Conservation (phyloP, 352 stramenopile genomes). For the Globisporangium spiculum region DNA sequence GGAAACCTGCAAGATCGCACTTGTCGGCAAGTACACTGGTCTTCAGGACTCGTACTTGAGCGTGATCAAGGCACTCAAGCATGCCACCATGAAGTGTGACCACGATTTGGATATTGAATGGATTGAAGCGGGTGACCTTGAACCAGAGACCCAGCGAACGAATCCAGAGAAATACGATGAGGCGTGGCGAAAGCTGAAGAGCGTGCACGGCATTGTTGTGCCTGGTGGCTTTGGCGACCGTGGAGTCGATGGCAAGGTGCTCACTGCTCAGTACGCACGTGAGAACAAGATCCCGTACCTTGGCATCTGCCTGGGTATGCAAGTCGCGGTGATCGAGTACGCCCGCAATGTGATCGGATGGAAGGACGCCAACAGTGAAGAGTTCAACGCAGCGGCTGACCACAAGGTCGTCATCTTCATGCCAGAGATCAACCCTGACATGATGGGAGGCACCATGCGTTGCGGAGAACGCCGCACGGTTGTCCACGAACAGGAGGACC, state of each 20-base stretch:
- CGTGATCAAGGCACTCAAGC: slow-evolving; percentile 96
- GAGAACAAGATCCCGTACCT: slow-evolving; percentile 96
- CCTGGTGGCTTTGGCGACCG: slow-evolving; percentile 98
- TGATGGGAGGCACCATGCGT: slow-evolving; percentile 99
- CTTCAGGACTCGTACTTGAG: slow-evolving; percentile 99
- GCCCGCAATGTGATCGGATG: slow-evolving; percentile 92
- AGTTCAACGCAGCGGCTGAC: slow-evolving; percentile 88
- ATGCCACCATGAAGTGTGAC: slow-evolving; percentile 94
- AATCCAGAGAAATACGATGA: slow-evolving; percentile 70
- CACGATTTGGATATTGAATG: slow-evolving; percentile 95
- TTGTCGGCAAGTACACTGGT: slow-evolving; percentile 99
- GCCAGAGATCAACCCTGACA: slow-evolving; percentile 97
- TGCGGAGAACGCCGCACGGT: slow-evolving; percentile 95
- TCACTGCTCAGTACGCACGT: slow-evolving; percentile 94
- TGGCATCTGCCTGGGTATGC: slow-evolving; percentile 98
- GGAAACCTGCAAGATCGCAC: slow-evolving; percentile 93
- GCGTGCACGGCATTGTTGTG: slow-evolving; percentile 94
- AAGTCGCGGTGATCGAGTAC: slow-evolving; percentile 96
- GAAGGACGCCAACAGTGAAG: slow-evolving; percentile 93
- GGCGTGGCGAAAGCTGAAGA: slow-evolving; percentile 93
- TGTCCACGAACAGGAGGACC: slow-evolving; percentile 87
- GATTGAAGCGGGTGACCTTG: slow-evolving; percentile 97
- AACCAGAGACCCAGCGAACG: slow-evolving; percentile 75
- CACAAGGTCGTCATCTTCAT: slow-evolving; percentile 99
- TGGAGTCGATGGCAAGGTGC: slow-evolving; percentile 97